Percentiles rank a stretch among this genome's conserved stretches.
Conservation (phyloP, 192 early-diverging fungal genomes). For the Dimargaris verticillata region DNA sequence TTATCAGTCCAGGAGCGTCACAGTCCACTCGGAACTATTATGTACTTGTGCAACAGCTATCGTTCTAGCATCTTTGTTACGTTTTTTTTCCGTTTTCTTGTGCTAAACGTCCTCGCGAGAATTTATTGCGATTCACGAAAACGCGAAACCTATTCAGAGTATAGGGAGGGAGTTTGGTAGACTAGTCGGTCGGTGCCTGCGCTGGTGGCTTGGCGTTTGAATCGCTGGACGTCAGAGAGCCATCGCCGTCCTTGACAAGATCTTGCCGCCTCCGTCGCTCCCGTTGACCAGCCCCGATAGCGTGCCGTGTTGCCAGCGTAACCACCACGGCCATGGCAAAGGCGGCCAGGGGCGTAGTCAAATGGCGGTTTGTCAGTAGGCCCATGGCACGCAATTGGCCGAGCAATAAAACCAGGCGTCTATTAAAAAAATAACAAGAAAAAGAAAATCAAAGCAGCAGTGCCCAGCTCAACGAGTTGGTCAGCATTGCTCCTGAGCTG, state of each 20-base stretch:
- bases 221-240: neutral
- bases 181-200: neutral
- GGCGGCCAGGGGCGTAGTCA: constrained; percentile 6
- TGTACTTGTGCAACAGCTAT: too few species aligned
- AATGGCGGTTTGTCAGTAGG: neutral
- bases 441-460: too few species aligned
- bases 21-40: too few species aligned
- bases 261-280: neutral
- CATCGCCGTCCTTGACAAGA: neutral
- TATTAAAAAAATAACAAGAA: too few species aligned
- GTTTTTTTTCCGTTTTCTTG: neutral
- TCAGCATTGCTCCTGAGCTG: too few species aligned
- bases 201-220: neutral
- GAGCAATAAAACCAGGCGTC: too few species aligned
- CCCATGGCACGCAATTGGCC: neutral
- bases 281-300: constrained; percentile 10
- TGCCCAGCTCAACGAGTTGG: too few species aligned
- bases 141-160: neutral
- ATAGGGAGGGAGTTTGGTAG: neutral
- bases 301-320: constrained; percentile 6
- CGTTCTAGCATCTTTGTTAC: too few species aligned
- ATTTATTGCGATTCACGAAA: neutral
- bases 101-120: neutral
- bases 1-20: too few species aligned
- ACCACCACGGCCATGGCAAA: constrained; percentile 10